These are phyloP conservation scores for Ambrosiella cleistominuta DNA, from an alignment of 2,329 filamentous ascomycete species.

Conservation along the genomic window DNA sequence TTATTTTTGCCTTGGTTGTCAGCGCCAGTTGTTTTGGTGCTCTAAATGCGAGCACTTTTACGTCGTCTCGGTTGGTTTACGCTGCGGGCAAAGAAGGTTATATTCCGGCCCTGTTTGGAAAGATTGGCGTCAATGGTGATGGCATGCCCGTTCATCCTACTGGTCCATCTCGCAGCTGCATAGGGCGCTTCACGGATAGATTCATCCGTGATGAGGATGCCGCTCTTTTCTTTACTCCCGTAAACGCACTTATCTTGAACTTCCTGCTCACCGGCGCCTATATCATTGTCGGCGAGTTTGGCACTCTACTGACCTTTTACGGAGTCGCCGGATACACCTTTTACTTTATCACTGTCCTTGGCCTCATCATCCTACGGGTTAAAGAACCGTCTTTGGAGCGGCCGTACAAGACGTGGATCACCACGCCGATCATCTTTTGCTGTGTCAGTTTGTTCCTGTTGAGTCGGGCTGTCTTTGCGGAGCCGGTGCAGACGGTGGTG, in stretches of 20 bases:
- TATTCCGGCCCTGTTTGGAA: constrained; percentile 66
- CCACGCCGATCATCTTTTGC: constrained; percentile 93
- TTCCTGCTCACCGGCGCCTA: constrained; percentile 55
- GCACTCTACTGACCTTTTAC: constrained; percentile 87
- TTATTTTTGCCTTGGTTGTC: constrained; percentile 77
- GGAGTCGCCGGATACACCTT: constrained; percentile 94
- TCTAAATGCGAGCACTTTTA: constrained; percentile 87
- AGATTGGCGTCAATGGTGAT: constrained; percentile 48
- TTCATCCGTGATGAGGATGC: constrained; percentile 59
- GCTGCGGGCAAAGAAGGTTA: constrained; percentile 91
- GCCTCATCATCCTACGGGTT: constrained; percentile 77
- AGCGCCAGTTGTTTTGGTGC: constrained; percentile 86
- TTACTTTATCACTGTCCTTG: constrained; percentile 89
- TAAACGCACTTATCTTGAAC: constrained; percentile 79
- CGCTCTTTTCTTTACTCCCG: constrained; percentile 82
- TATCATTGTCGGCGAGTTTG: constrained; percentile 74
- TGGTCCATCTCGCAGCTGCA: constrained; percentile 25
- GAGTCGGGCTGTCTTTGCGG: constrained; percentile 72
- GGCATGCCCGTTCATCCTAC: constrained; percentile 23
- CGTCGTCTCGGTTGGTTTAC: constrained; percentile 79
- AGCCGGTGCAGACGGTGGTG: constrained; percentile 75
- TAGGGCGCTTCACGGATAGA: constrained; percentile 39
- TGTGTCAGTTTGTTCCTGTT: constrained; percentile 90
- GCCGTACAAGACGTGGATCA: constrained; percentile 92
- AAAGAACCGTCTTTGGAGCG: constrained; percentile 73